Evolutionary conservation across 371 early-diverging fungal genomes (phyloP), one percentile per base, ranked within the genome.

Genomic region (Mortierella sp.): DNA sequence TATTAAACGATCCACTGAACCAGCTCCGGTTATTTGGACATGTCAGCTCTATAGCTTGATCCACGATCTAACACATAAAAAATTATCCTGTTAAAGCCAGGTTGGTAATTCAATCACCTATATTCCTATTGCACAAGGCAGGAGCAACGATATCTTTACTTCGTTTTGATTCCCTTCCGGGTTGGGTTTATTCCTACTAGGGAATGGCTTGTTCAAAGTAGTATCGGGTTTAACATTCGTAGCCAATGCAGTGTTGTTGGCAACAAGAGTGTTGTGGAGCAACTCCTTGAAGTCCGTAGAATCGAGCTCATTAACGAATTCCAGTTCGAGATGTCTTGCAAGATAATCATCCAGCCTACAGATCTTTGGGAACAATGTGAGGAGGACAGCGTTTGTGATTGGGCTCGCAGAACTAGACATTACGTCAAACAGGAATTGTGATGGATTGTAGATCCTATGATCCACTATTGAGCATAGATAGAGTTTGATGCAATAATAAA

Each of bases 361-460:
- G 5, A 81, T 28, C 9, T 20, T 35, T 1, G 73, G 66, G n/a
- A 73, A 75, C 28, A 76, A 30, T n/a, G 73, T 65, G 14, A 68
- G 49, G 8, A 81, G 58, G 54, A 76, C 67, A 2, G 70, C 76
- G 63, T 81, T 81, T 47, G 70, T 57, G 57, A 79, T 72, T 49
- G 57, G 35, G 24, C 35, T 37, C n/a, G 22, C 8, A 49, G 20
- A 37, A 20, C 32, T 35, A 32, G 66, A 26, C 72, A 72, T 72
- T 35, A 51, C 16, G 3, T 18, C 32, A 24, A 28, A 18, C 14
- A 11, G 2, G 52, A 47, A 49, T 39, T 20, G n/a, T 43, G 37
- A 60, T 11, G 2, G 3, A 63, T 24, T 30, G n/a, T n/a, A n/a
- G n/a, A n/a, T n/a, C n/a, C n/a, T 30, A 43, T 43, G 14, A 43